Evolutionary conservation across 2,329 filamentous ascomycete species (phyloP), one percentile per base, ranked within the genome.

Genomic region (Claviceps fusiformis): DNA sequence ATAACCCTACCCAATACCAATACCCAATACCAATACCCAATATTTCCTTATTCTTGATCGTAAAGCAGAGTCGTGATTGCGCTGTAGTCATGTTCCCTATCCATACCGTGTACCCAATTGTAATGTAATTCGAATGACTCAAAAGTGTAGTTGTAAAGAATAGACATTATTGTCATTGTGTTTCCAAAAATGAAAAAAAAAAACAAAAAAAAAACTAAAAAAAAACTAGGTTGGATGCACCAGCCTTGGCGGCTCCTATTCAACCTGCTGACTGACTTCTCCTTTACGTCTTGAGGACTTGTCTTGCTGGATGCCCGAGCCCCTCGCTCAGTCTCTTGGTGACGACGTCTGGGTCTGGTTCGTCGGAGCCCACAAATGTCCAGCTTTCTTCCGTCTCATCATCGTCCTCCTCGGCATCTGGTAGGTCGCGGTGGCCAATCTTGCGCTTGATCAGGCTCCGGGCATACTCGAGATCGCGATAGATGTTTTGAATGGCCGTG

Each of bases 381-480:
- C 91, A 97, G 65, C 85, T 88, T 67, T 95, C 89, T 58, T 86
- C 85, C 13, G 85, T 83, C 37, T 83, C 72, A 13, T 78, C 72
- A 52, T 81, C 75, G 44, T 79, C 75, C 19, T 79, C 75, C 19
- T 71, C 74, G 53, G 63, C 67, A 58, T 68, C 71, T 56, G 60
- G 55, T 15, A 67, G 59, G 3, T 61, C 67, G 55, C 74, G 83
- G 68, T 79, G 80, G 59, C 73, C 73, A 1, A 73, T 70, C 67
- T 80, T 81, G 56, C 74, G 80, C 68, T 86, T 87, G 67, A 95
- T 86, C 48, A 97, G 75, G 17, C 85, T 86, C 68, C 82, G 87
- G 43, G 93, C 91, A 63, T 96, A 96, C 66, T 97, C 93, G 55
- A 97, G 78, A 67, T 97, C 92, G 46, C 93, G 86, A 67, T 97